Conservation (phyloP, 2,329 filamentous ascomycete species). For the Monilinia fructicola region DNA sequence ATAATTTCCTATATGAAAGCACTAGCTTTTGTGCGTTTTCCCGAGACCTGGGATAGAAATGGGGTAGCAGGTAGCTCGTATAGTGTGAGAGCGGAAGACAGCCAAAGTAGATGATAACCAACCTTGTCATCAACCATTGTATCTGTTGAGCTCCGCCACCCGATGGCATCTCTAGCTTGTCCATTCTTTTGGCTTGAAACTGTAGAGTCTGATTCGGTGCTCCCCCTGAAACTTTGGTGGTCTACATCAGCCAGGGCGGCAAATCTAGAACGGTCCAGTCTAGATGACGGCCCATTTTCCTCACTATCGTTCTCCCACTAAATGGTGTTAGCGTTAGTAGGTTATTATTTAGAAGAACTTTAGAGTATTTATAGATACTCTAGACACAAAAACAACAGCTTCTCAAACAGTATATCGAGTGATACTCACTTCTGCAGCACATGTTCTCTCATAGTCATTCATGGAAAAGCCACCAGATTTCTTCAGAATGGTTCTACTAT, state of each 20-base stretch:
- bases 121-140: background rate
- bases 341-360: background rate
- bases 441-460: background rate
- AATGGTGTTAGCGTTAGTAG: background rate
- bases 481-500: conserved; percentile 20
- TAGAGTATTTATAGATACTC: background rate
- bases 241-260: background rate
- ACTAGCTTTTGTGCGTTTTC: background rate
- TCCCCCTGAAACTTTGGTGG: background rate
- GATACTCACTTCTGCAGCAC: conserved; percentile 11
- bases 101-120: background rate
- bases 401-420: background rate
- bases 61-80: background rate
- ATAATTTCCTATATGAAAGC: background rate
- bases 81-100: background rate
- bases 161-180: background rate
- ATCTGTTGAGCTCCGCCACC: background rate
- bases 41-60: too few relatives aligned
- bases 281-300: background rate
- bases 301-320: conserved; percentile 8
- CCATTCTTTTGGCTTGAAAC: background rate
- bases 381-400: too few relatives aligned
- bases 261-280: background rate
- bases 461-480: background rate
- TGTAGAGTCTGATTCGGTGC: background rate